Percentiles rank a stretch among this genome's conserved stretches.
Conservation (phyloP, 192 early-diverging fungal genomes). For the Coemansia reversa region DNA sequence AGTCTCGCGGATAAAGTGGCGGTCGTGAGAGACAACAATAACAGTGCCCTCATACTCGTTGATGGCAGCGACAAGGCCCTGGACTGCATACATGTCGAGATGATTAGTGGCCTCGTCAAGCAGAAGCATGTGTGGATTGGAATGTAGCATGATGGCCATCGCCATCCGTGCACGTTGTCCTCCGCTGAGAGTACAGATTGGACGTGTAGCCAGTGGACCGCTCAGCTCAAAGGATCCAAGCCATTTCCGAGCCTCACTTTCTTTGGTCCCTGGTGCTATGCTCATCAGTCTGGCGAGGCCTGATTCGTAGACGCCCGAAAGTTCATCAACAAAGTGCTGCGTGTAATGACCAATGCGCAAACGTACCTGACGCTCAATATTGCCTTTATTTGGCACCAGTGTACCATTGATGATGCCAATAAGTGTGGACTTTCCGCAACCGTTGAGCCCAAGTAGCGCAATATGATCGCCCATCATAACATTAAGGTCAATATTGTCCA, state of each 20-base stretch:
- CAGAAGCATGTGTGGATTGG: constrained; percentile 66
- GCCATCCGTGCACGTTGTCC: constrained; percentile 82
- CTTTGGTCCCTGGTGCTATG: constrained; percentile 48
- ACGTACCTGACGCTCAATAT: constrained; percentile 61
- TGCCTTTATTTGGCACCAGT: constrained; percentile 61
- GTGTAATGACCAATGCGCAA: constrained; percentile 78
- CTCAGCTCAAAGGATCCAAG: constrained; percentile 78
- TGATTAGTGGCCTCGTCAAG: constrained; percentile 88
- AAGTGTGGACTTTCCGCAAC: constrained; percentile 78
- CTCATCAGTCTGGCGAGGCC: constrained; percentile 56
- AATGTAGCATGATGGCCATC: constrained; percentile 65
- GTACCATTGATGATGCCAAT: constrained; percentile 71
- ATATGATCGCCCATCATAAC: constrained; percentile 68
- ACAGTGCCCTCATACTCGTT: constrained; percentile 72
- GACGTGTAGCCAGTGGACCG: constrained; percentile 60
- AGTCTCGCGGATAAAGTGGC: constrained; percentile 73
- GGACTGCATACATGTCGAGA: constrained; percentile 83
- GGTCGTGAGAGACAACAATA: constrained; percentile 85
- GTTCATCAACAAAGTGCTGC: constrained; percentile 79
- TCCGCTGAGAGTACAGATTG: constrained; percentile 69
- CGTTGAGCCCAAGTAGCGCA: constrained; percentile 81
- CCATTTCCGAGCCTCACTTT: constrained; percentile 66
- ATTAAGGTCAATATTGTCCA: constrained; percentile 69
- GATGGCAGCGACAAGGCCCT: constrained; percentile 69
- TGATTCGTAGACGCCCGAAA: constrained; percentile 55